These are phyloP conservation scores for Acacia acuminata DNA, from an alignment of 306 rosid genomes.

Conservation along the genomic window DNA sequence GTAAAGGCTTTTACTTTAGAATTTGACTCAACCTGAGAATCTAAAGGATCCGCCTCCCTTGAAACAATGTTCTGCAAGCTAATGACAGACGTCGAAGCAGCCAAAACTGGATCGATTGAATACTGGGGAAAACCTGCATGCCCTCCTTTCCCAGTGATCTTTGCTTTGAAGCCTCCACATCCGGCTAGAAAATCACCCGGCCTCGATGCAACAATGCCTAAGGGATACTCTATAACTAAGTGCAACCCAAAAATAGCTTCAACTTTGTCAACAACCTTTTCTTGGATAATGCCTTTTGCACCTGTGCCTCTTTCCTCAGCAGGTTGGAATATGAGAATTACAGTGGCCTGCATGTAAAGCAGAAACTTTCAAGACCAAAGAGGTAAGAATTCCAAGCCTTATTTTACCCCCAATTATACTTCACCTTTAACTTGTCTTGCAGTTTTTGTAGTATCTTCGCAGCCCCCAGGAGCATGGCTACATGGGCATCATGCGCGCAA, in stretches of 20 bases:
- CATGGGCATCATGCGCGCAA: constrained; percentile 90
- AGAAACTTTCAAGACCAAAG: constrained; percentile 1
- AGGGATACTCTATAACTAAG: constrained; percentile 42
- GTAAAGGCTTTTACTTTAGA: neutral
- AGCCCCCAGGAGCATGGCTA: constrained; percentile 92
- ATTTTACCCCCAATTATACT: constrained; percentile 2
- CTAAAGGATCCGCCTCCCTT: constrained; percentile 84
- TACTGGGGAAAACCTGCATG: constrained; percentile 72
- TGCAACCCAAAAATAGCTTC: constrained; percentile 83
- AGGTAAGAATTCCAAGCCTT: neutral
- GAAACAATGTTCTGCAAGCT: constrained; percentile 87
- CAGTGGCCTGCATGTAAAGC: constrained; percentile 63
- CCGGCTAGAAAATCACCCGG: constrained; percentile 90
- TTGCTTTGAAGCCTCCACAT: constrained; percentile 93
- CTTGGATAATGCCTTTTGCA: constrained; percentile 78
- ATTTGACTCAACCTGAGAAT: constrained; percentile 67
- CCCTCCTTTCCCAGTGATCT: constrained; percentile 78
- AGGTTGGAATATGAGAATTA: constrained; percentile 82
- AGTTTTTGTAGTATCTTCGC: constrained; percentile 74
- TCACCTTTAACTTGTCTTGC: constrained; percentile 58
- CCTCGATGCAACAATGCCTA: constrained; percentile 69
- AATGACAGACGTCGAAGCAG: constrained; percentile 74
- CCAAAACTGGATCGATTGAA: constrained; percentile 78
- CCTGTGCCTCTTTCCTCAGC: constrained; percentile 84
- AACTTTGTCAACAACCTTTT: constrained; percentile 70